Percentiles rank a stretch among this genome's conserved stretches.
phyloP scores from a whole-genome alignment of 768 basidiomycete genomes.

The Xanthoconium purpureum region DNA sequence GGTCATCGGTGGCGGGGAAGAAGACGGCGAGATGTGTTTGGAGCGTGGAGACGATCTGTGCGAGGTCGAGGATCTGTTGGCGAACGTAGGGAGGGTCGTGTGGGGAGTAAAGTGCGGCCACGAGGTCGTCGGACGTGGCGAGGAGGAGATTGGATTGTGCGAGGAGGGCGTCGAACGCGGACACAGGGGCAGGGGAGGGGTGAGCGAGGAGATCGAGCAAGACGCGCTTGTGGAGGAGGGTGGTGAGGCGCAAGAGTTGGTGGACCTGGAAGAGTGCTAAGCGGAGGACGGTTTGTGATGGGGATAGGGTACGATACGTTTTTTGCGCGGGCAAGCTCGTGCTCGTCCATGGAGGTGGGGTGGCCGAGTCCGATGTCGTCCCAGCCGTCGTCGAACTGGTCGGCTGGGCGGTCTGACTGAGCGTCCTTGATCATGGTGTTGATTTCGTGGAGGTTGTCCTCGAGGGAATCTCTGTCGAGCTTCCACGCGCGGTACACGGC shows the following conservation, averaged over 20 bases:
- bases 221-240: conserved; percentile 62
- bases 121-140: conserved; percentile 60
- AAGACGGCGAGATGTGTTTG: conserved; percentile 28
- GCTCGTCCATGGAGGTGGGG: conserved; percentile 42
- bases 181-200: conserved; percentile 23
- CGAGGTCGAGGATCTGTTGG: conserved; percentile 38
- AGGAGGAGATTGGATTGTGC: conserved; percentile 50
- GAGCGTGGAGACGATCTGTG: conserved; percentile 37
- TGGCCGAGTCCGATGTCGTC: conserved; percentile 52
- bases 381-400: conserved; percentile 52
- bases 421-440: conserved; percentile 48
- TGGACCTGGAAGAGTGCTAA: conserved; percentile 44
- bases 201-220: conserved; percentile 46
- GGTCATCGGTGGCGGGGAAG: conserved; percentile 19
- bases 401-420: conserved; percentile 25
- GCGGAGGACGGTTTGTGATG: not conserved
- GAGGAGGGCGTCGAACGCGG: conserved; percentile 51
- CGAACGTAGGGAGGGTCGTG: conserved; percentile 48
- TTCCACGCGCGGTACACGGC: conserved; percentile 56
- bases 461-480: conserved; percentile 52
- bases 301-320: conserved; percentile 42
- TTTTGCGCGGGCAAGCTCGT: conserved; percentile 56
- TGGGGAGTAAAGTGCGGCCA: conserved; percentile 62
- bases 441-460: conserved; percentile 61
- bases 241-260: conserved; percentile 54